These are phyloP conservation scores for Gracilaria vermiculophylla DNA, from an alignment of 23 red algal genomes.

Conservation along the genomic window DNA sequence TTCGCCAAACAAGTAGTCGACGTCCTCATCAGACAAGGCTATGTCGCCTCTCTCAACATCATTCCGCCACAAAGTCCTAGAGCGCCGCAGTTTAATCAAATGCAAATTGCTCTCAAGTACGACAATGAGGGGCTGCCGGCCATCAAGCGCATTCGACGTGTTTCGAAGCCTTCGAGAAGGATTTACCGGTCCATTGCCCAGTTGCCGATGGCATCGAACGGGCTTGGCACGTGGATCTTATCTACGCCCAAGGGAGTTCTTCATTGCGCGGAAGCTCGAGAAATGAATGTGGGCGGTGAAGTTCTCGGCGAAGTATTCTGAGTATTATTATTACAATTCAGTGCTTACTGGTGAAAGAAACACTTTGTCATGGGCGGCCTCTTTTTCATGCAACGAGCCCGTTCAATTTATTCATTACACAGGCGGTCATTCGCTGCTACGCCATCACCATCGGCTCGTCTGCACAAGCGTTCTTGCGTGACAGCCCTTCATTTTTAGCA, in stretches of 20 bases:
- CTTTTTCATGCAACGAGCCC: no score
- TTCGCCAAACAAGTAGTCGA: constrained; percentile 45
- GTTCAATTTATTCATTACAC: no score
- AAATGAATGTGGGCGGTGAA: constrained; percentile 57
- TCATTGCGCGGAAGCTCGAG: constrained; percentile 54
- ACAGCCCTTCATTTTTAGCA: no score
- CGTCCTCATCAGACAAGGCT: constrained; percentile 51
- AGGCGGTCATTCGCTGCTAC: no score
- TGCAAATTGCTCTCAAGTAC: constrained; percentile 63
- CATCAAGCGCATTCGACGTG: constrained; percentile 39
- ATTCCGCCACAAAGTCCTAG: constrained; percentile 47
- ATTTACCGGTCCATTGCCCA: constrained; percentile 35
- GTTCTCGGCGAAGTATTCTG: constrained; percentile 70
- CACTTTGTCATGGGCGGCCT: no score
- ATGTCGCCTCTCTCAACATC: constrained; percentile 32
- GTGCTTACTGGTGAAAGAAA: no score
- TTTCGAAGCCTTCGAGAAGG: constrained; percentile 58
- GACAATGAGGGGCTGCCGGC: constrained; percentile 35
- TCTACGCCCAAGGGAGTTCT: constrained; percentile 66
- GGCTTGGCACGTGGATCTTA: constrained; percentile 58
- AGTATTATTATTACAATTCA: background rate
- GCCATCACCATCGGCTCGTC: no score
- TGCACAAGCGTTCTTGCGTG: no score
- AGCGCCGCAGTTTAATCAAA: constrained; percentile 45
- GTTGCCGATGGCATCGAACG: constrained; percentile 40